Base-by-base conservation (phyloP, 768 basidiomycete species). In the Auricularia cornea region DNA sequence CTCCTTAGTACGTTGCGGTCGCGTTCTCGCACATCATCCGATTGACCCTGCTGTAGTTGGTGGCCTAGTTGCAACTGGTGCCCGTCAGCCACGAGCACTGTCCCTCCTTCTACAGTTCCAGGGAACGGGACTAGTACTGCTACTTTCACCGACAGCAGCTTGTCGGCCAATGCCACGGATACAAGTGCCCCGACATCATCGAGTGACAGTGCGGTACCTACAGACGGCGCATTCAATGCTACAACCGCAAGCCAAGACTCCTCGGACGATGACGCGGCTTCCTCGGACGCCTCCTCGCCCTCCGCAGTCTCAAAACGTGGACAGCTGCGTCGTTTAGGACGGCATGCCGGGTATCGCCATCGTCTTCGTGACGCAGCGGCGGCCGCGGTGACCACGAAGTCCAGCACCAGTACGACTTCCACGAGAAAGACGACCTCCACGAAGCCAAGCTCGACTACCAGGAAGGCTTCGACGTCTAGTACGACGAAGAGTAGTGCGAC, bases 1-100 rank as follows among this genome's bases (percentile, higher is more conserved):
- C 85, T 16, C 86, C 87, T 44, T 88, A 87, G 86, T 86, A 71
- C 56, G 83, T 72, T 6, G 35, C 51, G 38, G 57, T 31, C 8
- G 26, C 26, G 18, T 31, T 57, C 26, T 52, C 51, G 10, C 6
- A n/a, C 51, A 5, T n/a, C 8, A 28, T n/a, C n/a, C 51, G 16
- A 10, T 57, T 30, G 30, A 28, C 28, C 54, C 3, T 8, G 35
- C 35, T 14, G 16, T 14, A 57, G 54, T 31, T 57, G 54, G 54
- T 57, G 54, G 54, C 54, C 54, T 11, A 31, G 26, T 31, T 57
- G 54, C 28, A 57, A 57, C 54, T 57, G 54, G 54, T 57, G 54
- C 29, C 30, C 54, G 10, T 57, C 54, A 16, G 29, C 54, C 6
- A 10, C 54, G 14, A 57, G 30, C 30, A 29, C 54, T 30, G 54